phyloP scores from a whole-genome alignment of 139 green algal species.

The Coelastrella sp. region DNA sequence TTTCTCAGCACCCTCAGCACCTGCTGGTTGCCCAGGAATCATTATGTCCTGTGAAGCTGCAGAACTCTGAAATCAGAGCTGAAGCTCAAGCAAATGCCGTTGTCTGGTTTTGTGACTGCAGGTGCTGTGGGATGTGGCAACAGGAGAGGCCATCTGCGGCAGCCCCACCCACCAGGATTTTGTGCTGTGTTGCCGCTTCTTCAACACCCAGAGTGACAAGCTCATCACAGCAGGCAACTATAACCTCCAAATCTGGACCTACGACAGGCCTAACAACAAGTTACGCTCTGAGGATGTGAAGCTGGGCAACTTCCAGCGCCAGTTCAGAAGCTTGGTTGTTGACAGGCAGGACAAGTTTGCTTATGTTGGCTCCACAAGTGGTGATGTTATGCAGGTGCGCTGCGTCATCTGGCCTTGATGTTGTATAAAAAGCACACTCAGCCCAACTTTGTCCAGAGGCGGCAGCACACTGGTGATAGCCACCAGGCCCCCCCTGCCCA shows the following conservation, averaged over 20 bases:
- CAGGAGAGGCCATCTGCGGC: slow-evolving; percentile 84
- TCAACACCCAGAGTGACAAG: slow-evolving; percentile 74
- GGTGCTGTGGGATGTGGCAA: slow-evolving; percentile 88
- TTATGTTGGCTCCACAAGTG: slow-evolving; percentile 79
- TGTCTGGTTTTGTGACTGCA: slow-evolving; percentile 37
- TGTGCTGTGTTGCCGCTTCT: slow-evolving; percentile 77
- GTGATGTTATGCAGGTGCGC: slow-evolving; percentile 81
- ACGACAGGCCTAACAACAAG: slow-evolving; percentile 81
- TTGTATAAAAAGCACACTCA: too few relatives aligned
- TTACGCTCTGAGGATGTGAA: slow-evolving; percentile 69
- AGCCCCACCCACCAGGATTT: slow-evolving; percentile 76
- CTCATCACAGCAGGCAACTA: slow-evolving; percentile 81
- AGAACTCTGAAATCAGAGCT: too few relatives aligned
- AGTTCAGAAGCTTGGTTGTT: slow-evolving; percentile 72
- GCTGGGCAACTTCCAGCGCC: slow-evolving; percentile 78
- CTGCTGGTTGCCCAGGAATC: too few relatives aligned
- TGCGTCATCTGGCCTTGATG: background rate
- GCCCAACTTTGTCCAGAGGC: too few relatives aligned
- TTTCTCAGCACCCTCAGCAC: too few relatives aligned
- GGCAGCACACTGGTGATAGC: background rate
- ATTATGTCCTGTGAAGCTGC: too few relatives aligned
- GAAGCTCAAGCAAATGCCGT: background rate
- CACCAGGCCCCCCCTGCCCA: background rate
- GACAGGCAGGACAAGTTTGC: slow-evolving; percentile 76
- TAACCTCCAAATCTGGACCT: slow-evolving; percentile 83